Conservation (phyloP, 352 stramenopile species). For the Pythium dissotocum region DNA sequence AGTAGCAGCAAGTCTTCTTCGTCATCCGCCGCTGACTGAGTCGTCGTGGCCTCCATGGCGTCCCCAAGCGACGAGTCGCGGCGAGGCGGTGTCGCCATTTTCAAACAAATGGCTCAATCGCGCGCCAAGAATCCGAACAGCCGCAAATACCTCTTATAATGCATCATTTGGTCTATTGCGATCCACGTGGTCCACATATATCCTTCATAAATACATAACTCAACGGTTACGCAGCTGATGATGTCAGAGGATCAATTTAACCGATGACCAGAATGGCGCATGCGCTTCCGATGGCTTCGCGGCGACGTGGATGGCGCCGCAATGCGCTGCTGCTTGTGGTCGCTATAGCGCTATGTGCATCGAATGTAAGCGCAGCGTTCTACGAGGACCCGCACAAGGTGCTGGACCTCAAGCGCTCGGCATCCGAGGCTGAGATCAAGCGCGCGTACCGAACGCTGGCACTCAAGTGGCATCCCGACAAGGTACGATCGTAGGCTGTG, state of each 20-base stretch:
- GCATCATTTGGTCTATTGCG: not conserved
- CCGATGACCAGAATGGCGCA: not conserved
- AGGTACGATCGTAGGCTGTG: constrained; percentile 38
- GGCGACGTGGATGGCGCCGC: constrained; percentile 4
- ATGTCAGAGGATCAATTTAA: not conserved
- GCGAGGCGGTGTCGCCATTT: constrained; percentile 1
- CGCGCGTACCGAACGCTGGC: constrained; percentile 83
- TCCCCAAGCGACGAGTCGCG: constrained; percentile 1
- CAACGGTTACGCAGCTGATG: not conserved
- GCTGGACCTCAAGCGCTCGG: constrained; percentile 57
- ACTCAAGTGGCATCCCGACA: constrained; percentile 91
- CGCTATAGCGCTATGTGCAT: constrained; percentile 7
- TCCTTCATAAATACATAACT: not conserved
- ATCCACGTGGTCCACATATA: not conserved
- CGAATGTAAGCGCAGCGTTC: constrained; percentile 7
- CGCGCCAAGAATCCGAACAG: constrained; percentile 3
- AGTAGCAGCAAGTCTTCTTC: constrained; percentile 26
- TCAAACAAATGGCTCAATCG: constrained; percentile 9
- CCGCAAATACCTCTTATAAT: constrained; percentile 1
- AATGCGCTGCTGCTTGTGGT: not conserved
- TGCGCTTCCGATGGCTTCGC: not conserved
- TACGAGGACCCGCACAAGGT: constrained; percentile 77
- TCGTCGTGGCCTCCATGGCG: constrained; percentile 21
- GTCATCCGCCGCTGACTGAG: constrained; percentile 34
- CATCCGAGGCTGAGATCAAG: constrained; percentile 79